Conservation (phyloP, 331 rosid species). For the Malus hybrid region DNA sequence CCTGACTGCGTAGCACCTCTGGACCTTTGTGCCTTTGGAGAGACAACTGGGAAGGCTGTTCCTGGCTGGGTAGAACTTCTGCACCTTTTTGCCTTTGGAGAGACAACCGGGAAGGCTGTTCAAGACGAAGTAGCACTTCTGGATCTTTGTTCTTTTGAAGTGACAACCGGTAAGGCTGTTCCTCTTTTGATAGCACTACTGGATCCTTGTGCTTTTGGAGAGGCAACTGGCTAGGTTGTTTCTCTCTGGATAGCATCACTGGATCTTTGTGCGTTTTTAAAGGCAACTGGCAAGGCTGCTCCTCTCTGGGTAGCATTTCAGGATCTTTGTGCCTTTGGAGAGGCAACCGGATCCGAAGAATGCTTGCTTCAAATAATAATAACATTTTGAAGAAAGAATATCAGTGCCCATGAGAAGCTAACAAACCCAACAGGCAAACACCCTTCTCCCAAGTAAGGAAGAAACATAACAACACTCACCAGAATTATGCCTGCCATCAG, state of each 20-base stretch:
- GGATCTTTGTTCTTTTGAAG: not conserved
- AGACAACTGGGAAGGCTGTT: not conserved
- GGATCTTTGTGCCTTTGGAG: not conserved
- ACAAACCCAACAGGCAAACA: conserved; percentile 26
- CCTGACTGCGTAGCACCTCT: not conserved
- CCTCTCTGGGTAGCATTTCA: not conserved
- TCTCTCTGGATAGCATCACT: not conserved
- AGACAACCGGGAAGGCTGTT: not conserved
- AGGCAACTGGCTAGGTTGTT: not conserved
- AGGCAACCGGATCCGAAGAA: conserved; percentile 24
- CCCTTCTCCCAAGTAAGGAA: conserved; percentile 12
- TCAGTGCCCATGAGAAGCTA: conserved; percentile 26
- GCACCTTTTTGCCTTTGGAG: not conserved
- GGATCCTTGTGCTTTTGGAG: not conserved
- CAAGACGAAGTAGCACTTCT: not conserved
- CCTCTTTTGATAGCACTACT: not conserved
- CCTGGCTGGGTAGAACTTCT: not conserved
- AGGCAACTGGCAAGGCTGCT: not conserved
- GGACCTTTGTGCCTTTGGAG: not conserved
- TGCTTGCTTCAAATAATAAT: conserved; percentile 23
- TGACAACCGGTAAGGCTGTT: not conserved
- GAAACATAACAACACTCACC: conserved; percentile 21
- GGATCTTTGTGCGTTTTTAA: conserved; percentile 5
- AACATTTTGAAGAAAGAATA: conserved; percentile 15
- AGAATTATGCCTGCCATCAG: conserved; percentile 7